Evolutionary conservation across 148 eudicot genomes (phyloP).

Genomic region (Rheum nobile): DNA sequence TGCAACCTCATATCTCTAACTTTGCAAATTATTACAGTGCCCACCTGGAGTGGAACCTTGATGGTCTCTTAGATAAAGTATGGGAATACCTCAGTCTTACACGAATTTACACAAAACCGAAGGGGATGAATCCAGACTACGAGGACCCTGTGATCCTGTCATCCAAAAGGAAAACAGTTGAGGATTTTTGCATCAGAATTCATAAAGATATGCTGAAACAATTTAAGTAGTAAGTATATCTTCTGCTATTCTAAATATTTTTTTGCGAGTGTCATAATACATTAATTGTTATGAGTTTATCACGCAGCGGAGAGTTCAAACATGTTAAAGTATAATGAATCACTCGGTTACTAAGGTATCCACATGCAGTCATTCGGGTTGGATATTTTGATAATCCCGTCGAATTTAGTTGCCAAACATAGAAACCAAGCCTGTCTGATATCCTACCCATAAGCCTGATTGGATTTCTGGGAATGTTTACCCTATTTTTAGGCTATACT

Average conservation of each 20-base stretch:
- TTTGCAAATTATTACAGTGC: slow-evolving; percentile 44
- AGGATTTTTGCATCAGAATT: slow-evolving; percentile 80
- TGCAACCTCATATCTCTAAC: background rate
- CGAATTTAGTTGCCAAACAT: background rate
- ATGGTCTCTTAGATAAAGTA: slow-evolving; percentile 86
- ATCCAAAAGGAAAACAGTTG: slow-evolving; percentile 73
- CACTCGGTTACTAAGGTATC: background rate
- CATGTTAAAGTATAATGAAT: background rate
- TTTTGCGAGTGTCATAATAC: background rate
- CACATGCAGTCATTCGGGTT: background rate
- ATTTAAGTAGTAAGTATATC: slow-evolving; percentile 67
- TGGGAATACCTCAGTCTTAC: slow-evolving; percentile 95
- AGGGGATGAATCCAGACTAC: slow-evolving; percentile 99
- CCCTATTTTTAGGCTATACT: background rate
- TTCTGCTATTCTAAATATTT: background rate
- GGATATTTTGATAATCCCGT: background rate
- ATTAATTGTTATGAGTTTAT: background rate
- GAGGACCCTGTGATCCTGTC: slow-evolving; percentile 94
- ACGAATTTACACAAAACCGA: slow-evolving; percentile 96
- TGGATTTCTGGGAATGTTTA: background rate
- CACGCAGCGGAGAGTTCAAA: background rate
- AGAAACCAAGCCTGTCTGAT: background rate
- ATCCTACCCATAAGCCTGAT: background rate
- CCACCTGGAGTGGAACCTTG: slow-evolving; percentile 98
- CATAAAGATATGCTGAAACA: slow-evolving; percentile 97